Evolutionary conservation across 2,329 filamentous ascomycete species (phyloP).

Genomic region (Stagonosporopsis tanaceti): DNA sequence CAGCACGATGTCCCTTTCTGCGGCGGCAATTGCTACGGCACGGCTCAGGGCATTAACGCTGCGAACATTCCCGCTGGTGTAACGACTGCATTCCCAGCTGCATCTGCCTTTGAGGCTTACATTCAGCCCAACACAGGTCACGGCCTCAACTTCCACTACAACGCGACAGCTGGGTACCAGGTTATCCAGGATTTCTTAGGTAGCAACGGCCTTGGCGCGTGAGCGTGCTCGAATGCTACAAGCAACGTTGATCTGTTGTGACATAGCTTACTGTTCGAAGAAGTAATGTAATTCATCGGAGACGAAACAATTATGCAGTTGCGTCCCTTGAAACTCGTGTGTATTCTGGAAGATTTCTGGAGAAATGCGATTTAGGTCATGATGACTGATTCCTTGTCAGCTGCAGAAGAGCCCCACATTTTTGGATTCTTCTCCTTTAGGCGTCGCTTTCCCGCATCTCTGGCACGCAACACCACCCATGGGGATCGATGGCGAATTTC

Average conservation of each 20-base stretch:
- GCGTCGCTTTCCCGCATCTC: no score
- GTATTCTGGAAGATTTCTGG: no score
- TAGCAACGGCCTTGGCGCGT: constrained; percentile 32
- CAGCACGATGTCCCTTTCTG: constrained; percentile 64
- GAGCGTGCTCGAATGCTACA: not conserved
- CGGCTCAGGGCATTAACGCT: constrained; percentile 50
- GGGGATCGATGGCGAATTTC: not conserved
- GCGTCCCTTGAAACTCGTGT: not conserved
- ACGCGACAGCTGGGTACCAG: constrained; percentile 51
- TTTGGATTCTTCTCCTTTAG: no score
- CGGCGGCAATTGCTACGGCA: constrained; percentile 63
- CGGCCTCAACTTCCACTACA: constrained; percentile 59
- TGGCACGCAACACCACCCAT: not conserved
- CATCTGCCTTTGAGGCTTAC: constrained; percentile 60
- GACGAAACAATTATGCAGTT: not conserved
- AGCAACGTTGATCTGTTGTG: not conserved
- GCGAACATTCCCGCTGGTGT: constrained; percentile 57
- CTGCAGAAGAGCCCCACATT: not conserved
- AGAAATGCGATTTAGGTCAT: not conserved
- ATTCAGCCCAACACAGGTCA: constrained; percentile 60
- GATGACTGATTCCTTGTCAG: constrained; percentile 12
- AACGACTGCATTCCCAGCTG: constrained; percentile 54
- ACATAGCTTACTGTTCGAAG: not conserved
- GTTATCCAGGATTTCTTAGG: constrained; percentile 49
- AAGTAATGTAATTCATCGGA: constrained; percentile 1